phyloP scores from a whole-genome alignment of 371 early-diverging fungal genomes.

The Fennellomyces sp. region DNA sequence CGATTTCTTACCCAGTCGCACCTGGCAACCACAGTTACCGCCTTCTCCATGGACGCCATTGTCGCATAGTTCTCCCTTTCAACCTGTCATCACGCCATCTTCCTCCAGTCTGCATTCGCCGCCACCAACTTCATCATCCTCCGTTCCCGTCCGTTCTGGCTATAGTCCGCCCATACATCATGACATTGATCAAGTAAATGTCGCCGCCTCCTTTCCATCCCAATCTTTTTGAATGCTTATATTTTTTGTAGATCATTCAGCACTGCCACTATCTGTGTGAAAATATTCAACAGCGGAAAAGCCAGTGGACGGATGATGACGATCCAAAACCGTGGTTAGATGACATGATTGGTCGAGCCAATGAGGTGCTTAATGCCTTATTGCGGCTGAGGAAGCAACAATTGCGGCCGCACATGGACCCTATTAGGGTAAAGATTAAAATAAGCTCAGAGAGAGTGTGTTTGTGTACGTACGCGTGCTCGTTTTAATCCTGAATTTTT shows the following conservation, averaged over 20 bases:
- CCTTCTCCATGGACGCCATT: neutral
- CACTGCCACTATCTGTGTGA: constrained; percentile 32
- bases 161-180: neutral
- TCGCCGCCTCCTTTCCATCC: no score
- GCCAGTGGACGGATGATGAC: constrained; percentile 8
- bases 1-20: constrained; percentile 9
- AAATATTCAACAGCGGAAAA: constrained; percentile 25
- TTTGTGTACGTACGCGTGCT: no score
- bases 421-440: constrained; percentile 1
- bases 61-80: neutral
- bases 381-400: constrained; percentile 48
- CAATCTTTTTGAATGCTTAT: constrained; percentile 14
- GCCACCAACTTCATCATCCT: neutral
- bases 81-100: neutral
- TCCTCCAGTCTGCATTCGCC: neutral
- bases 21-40: constrained; percentile 11
- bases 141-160: neutral
- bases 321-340: constrained; percentile 40
- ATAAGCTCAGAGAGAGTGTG: no score
- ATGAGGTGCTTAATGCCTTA: constrained; percentile 45
- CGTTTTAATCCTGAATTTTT: neutral
- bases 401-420: neutral
- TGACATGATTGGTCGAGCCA: constrained; percentile 47
- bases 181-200: constrained; percentile 3
- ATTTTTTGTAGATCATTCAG: constrained; percentile 24